A percentile compares a stretch with the other conserved stretches of the same genome.
Evolutionary conservation across 805 yeast species (phyloP).

Genomic region (Ascoidea tarda): DNA sequence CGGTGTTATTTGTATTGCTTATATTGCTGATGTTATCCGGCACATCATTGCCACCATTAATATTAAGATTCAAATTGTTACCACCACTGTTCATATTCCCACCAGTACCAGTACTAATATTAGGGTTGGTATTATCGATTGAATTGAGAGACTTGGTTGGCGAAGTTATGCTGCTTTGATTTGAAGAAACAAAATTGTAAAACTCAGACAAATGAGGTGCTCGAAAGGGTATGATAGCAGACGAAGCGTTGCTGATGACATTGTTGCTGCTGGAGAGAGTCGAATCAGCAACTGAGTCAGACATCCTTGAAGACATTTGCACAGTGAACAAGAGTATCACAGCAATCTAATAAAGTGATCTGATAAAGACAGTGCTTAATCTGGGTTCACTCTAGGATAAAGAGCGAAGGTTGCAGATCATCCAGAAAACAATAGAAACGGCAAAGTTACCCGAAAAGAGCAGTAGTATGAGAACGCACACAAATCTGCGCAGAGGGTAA

Average conservation of each 20-base stretch:
- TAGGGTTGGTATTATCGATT: neutral
- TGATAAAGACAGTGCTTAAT: too few species aligned
- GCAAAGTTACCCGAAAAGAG: too few species aligned
- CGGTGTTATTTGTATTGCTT: neutral
- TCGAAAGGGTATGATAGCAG: slow-evolving; percentile 1
- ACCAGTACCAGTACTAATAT: neutral
- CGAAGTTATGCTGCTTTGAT: slow-evolving; percentile 3
- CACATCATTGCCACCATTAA: neutral
- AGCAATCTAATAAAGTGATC: too few species aligned
- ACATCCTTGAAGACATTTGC: too few species aligned
- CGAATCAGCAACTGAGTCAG: too few species aligned
- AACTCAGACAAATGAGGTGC: slow-evolving; percentile 48
- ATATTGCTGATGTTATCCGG: slow-evolving; percentile 5
- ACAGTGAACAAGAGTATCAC: too few species aligned
- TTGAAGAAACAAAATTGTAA: slow-evolving; percentile 28
- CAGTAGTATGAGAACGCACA: too few species aligned
- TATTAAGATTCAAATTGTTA: neutral
- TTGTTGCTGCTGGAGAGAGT: neutral
- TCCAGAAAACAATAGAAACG: too few species aligned
- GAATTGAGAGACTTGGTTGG: slow-evolving; percentile 5
- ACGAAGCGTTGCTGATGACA: neutral
- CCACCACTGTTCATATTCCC: neutral
- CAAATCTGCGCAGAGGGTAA: too few species aligned
- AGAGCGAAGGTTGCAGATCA: too few species aligned
- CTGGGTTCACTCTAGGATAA: too few species aligned